phyloP scores from a whole-genome alignment of 2,329 filamentous ascomycete genomes.

The Xylariaceae sp. region DNA sequence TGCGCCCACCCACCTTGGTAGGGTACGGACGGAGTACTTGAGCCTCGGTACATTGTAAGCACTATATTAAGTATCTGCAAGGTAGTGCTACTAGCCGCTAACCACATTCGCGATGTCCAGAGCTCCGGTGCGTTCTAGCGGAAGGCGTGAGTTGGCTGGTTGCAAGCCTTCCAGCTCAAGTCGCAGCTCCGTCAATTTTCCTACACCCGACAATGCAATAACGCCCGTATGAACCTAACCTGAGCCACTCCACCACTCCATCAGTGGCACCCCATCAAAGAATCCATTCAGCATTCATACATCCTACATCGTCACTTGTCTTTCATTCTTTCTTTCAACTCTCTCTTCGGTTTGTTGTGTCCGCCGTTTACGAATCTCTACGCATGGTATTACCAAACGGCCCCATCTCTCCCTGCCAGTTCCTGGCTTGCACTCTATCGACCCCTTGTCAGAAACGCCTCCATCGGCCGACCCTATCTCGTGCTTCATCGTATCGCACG shows the following conservation, averaged over 20 bases:
- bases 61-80: no score
- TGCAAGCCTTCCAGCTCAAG: conserved; percentile 6
- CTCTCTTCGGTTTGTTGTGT: no score
- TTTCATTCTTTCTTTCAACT: not conserved
- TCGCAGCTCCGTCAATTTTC: not conserved
- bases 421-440: not conserved
- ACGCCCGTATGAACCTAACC: not conserved
- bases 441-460: not conserved
- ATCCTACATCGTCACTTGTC: not conserved
- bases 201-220: not conserved
- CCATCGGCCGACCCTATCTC: not conserved
- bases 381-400: not conserved
- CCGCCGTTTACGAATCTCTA: not conserved
- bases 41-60: no score
- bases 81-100: not conserved
- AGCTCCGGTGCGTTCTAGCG: conserved; percentile 26
- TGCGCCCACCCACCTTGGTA: no score
- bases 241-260: not conserved
- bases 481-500: not conserved
- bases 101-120: not conserved
- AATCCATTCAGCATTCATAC: conserved; percentile 1
- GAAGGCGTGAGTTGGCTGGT: conserved; percentile 25
- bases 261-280: conserved; percentile 2
- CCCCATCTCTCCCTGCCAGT: not conserved
- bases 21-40: no score